Evolutionary conservation across 352 stramenopile species (phyloP), one percentile per base, ranked within the genome.

Genomic region (Globisporangium acanthophoron): DNA sequence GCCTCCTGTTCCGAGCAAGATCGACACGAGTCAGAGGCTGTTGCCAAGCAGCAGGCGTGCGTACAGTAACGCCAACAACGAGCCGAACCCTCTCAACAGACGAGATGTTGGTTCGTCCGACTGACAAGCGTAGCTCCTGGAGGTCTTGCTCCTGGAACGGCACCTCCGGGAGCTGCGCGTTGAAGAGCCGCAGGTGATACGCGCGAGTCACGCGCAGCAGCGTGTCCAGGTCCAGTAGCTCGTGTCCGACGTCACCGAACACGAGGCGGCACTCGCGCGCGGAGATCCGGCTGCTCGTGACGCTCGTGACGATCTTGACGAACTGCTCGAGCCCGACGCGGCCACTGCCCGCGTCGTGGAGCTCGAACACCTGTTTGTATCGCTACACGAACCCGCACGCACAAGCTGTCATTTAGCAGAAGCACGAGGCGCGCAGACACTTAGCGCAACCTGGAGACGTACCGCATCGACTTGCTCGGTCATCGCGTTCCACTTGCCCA

Each of bases 281-380:
- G 1, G 67, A 73, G 4, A 92, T 62, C 6, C 69, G 65, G 21
- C 73, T 64, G 16, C 69, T 69, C 3, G 78, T 88, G 27, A 88
- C 77, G 18, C 69, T 71, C n/a, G 66, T 86, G 11, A 90, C 74
- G 57, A 92, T 80, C 55, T 87, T 83, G 56, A 74, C 69, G 49
- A 92, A 92, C 62, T 89, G 73, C 13, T 90, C 77, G 55, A 88
- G 64, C 7, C 79, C 81, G 20, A 92, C 84, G 12, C 66, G 71
- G 47, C 76, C 64, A 27, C 73, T 73, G 18, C 73, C 69, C 5
- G 73, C 47, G 55, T 87, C 76, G 27, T 69, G 59, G 11, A 61
- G 48, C 27, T 62, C 61, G 53, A 91, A 84, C 18, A 74, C 74
- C 45, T 82, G 71, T 39, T 60, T 64, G 69, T 88, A 87, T 12